Evolutionary conservation across 2,329 filamentous ascomycete species (phyloP).

Genomic region (Fusarium pilosicola): DNA sequence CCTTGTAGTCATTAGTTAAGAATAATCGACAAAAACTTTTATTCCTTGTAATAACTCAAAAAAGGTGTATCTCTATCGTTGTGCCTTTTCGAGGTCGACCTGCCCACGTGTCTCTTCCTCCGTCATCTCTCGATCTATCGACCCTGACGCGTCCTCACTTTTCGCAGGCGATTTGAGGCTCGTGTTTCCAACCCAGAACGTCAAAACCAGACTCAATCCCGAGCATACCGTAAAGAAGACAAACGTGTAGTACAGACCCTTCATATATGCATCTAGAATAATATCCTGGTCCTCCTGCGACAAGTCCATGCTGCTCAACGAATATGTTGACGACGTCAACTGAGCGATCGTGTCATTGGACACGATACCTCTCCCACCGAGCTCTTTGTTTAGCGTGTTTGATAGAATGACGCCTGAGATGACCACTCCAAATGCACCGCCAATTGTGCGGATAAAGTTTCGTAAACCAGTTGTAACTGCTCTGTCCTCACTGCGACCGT

Average conservation of each 20-base stretch:
- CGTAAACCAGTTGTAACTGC: neutral
- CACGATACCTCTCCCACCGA: neutral
- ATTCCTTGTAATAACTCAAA: neutral
- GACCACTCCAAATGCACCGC: constrained; percentile 1
- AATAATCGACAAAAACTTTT: neutral
- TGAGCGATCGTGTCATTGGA: neutral
- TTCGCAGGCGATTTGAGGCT: neutral
- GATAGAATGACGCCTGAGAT: neutral
- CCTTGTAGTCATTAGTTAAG: accelerated
- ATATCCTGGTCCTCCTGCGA: neutral
- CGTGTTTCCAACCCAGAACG: neutral
- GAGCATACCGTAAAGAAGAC: neutral
- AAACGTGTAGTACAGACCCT: neutral
- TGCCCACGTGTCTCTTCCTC: neutral
- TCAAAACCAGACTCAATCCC: neutral
- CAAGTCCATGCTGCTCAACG: neutral
- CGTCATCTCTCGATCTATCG: neutral
- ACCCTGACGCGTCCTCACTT: neutral
- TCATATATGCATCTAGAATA: neutral
- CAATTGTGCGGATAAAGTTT: constrained; percentile 5
- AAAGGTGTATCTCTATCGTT: neutral
- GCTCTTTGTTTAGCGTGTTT: neutral
- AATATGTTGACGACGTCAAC: neutral
- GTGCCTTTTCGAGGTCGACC: neutral
- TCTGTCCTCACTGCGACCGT: neutral